Percentiles rank a stretch among this genome's conserved stretches.
Evolutionary conservation across 371 early-diverging fungal genomes (phyloP).

Genomic region (Mucor mucedo): DNA sequence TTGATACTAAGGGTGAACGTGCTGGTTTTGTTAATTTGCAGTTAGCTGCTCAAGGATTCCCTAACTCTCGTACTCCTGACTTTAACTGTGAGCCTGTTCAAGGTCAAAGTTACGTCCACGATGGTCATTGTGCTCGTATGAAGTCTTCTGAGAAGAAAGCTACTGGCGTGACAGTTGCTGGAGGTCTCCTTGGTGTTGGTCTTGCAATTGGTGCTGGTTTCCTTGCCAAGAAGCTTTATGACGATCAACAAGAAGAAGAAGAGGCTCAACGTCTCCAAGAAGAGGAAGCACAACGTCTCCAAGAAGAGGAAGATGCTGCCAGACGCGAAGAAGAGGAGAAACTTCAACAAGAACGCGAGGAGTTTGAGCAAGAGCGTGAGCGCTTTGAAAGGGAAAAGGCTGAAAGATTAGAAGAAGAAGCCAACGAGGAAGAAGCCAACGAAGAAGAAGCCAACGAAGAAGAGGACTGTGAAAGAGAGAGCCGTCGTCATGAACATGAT

Average conservation of each 20-base stretch:
- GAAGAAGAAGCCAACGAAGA: constrained; percentile 19
- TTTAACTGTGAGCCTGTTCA: constrained; percentile 35
- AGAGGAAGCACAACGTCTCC: constrained; percentile 31
- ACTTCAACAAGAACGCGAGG: constrained; percentile 24
- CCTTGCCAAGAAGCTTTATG: constrained; percentile 55
- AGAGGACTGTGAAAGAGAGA: constrained; percentile 15
- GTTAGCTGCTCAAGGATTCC: constrained; percentile 55
- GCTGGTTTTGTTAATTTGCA: constrained; percentile 56
- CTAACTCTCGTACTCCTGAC: constrained; percentile 42
- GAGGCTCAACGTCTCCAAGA: constrained; percentile 35
- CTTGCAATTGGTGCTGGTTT: constrained; percentile 58
- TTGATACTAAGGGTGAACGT: constrained; percentile 48
- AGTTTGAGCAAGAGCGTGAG: constrained; percentile 34
- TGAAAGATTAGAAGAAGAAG: constrained; percentile 11
- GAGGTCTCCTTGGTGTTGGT: constrained; percentile 51
- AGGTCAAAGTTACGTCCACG: constrained; percentile 57
- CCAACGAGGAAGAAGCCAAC: constrained; percentile 12
- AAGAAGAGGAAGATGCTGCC: constrained; percentile 36
- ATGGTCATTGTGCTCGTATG: constrained; percentile 53
- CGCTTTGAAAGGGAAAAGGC: constrained; percentile 29
- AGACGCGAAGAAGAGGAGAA: constrained; percentile 23
- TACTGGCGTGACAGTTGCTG: constrained; percentile 50
- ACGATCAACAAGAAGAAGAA: constrained; percentile 44
- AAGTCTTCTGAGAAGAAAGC: constrained; percentile 56
- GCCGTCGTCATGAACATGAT: constrained; percentile 11